Conservation (phyloP, 331 rosid species). For the Acacia concinna region DNA sequence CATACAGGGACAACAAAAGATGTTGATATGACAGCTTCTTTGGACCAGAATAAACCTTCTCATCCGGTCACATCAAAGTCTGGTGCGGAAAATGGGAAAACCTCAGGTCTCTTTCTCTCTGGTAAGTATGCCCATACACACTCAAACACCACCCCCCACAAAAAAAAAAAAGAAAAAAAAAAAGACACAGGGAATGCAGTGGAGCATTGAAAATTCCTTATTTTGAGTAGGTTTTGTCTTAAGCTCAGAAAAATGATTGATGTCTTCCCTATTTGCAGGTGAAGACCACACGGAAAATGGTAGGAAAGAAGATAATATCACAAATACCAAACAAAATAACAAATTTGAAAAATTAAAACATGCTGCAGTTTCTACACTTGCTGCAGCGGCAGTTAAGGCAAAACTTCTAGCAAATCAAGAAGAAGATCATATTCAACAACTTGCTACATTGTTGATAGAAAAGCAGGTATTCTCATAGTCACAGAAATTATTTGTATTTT, state of each 20-base stretch:
- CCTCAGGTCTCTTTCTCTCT: conserved; percentile 38
- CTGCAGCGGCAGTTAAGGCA: conserved; percentile 80
- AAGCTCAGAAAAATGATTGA: conserved; percentile 7
- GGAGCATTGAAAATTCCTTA: conserved; percentile 2
- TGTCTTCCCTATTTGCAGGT: conserved; percentile 40
- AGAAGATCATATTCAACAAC: conserved; percentile 66
- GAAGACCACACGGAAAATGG: conserved; percentile 47
- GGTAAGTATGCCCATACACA: not conserved
- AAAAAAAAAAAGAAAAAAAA: too few species aligned
- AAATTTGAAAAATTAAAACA: conserved; percentile 56
- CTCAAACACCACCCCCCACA: not conserved
- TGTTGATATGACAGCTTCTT: conserved; percentile 45
- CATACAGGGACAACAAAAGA: conserved; percentile 46
- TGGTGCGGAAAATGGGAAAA: conserved; percentile 46
- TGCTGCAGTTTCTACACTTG: conserved; percentile 63
- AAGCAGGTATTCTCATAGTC: conserved; percentile 56
- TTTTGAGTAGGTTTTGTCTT: not conserved
- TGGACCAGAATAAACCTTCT: conserved; percentile 37
- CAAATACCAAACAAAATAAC: conserved; percentile 36
- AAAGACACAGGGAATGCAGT: conserved; percentile 14
- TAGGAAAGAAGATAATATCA: conserved; percentile 29
- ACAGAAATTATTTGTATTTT: conserved; percentile 20
- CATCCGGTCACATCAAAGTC: conserved; percentile 47
- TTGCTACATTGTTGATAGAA: conserved; percentile 62
- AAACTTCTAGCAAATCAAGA: conserved; percentile 71